phyloP scores from a whole-genome alignment of 768 basidiomycete species.

The Thelephora ganbajun region DNA sequence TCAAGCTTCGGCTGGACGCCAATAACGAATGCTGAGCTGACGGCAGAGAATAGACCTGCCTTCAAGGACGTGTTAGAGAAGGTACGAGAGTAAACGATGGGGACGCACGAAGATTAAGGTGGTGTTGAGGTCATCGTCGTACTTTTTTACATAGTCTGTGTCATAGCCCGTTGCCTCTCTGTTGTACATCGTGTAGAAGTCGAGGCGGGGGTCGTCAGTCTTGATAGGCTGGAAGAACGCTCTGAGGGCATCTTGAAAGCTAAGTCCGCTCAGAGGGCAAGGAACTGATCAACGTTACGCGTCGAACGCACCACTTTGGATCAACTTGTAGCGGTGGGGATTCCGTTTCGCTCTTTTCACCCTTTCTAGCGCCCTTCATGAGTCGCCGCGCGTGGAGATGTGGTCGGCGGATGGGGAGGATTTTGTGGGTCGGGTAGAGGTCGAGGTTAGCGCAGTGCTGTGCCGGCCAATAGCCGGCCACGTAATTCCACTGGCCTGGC shows the following conservation, averaged over 20 bases:
- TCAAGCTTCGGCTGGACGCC: conserved; percentile 12
- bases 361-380: too few species aligned
- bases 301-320: too few species aligned
- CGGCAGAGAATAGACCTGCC: conserved; percentile 19
- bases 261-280: too few species aligned
- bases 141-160: conserved; percentile 9
- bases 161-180: conserved; percentile 9
- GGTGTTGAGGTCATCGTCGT: conserved; percentile 11
- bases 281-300: too few species aligned
- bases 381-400: too few species aligned
- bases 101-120: conserved; percentile 13
- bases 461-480: too few species aligned
- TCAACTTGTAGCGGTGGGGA: too few species aligned
- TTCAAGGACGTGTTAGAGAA: not conserved
- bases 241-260: not conserved
- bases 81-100: not conserved
- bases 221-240: not conserved
- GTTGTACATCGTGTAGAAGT: conserved; percentile 2
- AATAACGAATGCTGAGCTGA: conserved; percentile 16
- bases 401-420: too few species aligned
- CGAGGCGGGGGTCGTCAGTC: not conserved
- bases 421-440: too few species aligned
- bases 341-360: too few species aligned
- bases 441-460: too few species aligned
- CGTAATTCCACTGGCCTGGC: too few species aligned